Conservation (phyloP, 176 grass and related monocot species). For the Urochloa ruziziensis region DNA sequence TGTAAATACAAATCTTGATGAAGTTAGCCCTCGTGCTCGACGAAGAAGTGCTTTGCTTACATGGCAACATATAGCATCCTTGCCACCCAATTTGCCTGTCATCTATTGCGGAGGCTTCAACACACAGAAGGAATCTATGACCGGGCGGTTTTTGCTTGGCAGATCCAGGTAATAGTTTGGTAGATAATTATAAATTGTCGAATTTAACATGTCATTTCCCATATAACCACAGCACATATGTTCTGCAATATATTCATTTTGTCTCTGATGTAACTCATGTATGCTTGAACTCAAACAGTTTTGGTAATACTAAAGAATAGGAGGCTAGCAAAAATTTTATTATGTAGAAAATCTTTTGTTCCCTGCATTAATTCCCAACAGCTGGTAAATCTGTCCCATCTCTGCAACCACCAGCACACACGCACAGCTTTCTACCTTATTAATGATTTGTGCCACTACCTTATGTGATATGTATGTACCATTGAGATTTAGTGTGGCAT, state of each 20-base stretch:
- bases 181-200: not conserved
- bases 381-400: not conserved
- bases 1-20: conserved; percentile 97
- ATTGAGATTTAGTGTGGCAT: not conserved
- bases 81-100: conserved; percentile 89
- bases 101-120: conserved; percentile 98
- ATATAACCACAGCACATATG: not conserved
- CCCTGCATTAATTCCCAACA: not conserved
- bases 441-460: not conserved
- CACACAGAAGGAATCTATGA: conserved; percentile 95
- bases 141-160: conserved; percentile 95
- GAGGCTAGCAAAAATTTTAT: not conserved
- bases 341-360: not conserved
- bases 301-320: not conserved
- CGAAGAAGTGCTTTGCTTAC: conserved; percentile 94
- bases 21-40: conserved; percentile 83
- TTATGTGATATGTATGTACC: not conserved
- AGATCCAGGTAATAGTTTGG: conserved; percentile 85
- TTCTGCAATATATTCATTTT: not conserved
- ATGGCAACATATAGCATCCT: conserved; percentile 98
- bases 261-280: not conserved
- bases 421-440: not conserved
- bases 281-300: conserved; percentile 1
- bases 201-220: conserved; percentile 2
- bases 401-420: not conserved